phyloP scores from a whole-genome alignment of 1,139 yeast species.

The Magnusiomyces fungicola region DNA sequence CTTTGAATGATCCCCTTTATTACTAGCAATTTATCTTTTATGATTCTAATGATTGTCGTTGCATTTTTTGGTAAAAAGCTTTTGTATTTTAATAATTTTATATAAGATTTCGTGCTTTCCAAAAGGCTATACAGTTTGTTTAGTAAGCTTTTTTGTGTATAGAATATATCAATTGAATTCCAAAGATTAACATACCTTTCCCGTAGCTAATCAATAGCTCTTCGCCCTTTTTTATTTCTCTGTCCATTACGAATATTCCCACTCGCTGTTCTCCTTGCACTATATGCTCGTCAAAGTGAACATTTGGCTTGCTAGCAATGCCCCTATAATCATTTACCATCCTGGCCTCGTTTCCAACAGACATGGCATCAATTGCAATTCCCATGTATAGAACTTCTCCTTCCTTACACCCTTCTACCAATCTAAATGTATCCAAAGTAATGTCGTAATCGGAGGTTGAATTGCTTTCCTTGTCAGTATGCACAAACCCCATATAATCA shows the following conservation, averaged over 20 bases:
- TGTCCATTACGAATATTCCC: constrained; percentile 21
- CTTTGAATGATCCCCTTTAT: too few relatives aligned
- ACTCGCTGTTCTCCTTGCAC: constrained; percentile 22
- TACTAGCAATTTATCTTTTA: too few relatives aligned
- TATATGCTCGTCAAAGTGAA: constrained; percentile 23
- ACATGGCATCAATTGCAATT: constrained; percentile 25
- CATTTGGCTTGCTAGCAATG: constrained; percentile 22
- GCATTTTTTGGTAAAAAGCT: too few relatives aligned
- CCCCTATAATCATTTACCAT: constrained; percentile 30
- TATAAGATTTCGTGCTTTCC: too few relatives aligned
- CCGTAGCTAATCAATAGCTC: constrained; percentile 26
- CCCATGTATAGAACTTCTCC: neutral
- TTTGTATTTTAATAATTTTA: too few relatives aligned
- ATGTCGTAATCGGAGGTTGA: constrained; percentile 25
- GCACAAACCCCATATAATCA: constrained; percentile 27
- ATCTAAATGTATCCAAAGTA: constrained; percentile 10
- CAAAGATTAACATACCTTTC: constrained; percentile 15
- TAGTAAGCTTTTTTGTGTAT: neutral
- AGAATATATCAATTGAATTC: neutral
- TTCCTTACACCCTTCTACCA: neutral
- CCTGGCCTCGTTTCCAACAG: constrained; percentile 26
- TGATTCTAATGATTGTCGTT: too few relatives aligned
- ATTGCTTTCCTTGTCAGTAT: constrained; percentile 23
- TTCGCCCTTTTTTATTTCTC: constrained; percentile 20
- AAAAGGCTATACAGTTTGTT: too few relatives aligned